Conservation (phyloP, 2,329 filamentous ascomycete species). For the Aspergillus ustus region DNA sequence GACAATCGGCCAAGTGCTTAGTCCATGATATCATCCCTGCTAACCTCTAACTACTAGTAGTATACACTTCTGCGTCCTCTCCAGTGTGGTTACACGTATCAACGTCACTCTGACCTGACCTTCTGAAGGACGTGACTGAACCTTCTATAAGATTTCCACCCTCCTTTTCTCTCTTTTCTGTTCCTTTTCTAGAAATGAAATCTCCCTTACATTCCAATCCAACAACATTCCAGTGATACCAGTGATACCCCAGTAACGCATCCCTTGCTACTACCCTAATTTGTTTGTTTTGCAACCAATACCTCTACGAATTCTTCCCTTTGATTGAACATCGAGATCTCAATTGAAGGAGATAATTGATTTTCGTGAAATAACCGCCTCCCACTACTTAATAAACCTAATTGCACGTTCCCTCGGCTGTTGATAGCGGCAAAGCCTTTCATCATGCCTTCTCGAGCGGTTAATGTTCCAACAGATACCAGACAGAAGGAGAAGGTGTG, state of each 20-base stretch:
- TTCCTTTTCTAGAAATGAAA: neutral
- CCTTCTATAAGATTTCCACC: slow-evolving; percentile 6
- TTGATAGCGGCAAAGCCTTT: slow-evolving; percentile 8
- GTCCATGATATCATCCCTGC: slow-evolving; percentile 12
- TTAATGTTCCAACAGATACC: slow-evolving; percentile 75
- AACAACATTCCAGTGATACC: slow-evolving; percentile 22
- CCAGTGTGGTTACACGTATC: neutral
- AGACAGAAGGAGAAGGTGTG: slow-evolving; percentile 74
- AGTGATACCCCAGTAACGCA: slow-evolving; percentile 29
- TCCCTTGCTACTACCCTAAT: slow-evolving; percentile 17
- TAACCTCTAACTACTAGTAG: neutral
- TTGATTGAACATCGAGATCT: slow-evolving; percentile 5
- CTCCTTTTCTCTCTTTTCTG: neutral
- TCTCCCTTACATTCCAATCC: slow-evolving; percentile 11
- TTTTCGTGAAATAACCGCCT: neutral
- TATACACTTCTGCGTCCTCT: neutral
- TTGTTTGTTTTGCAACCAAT: slow-evolving; percentile 13
- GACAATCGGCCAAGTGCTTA: neutral
- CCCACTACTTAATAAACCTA: slow-evolving; percentile 4
- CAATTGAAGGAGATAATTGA: slow-evolving; percentile 17
- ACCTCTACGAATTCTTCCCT: neutral
- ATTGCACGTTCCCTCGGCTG: neutral
- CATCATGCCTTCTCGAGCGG: slow-evolving; percentile 45
- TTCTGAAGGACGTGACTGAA: neutral
- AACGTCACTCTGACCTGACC: slow-evolving; percentile 13